phyloP scores from a whole-genome alignment of 1,284 basidiomycete species.

The Dichomitus squalens region DNA sequence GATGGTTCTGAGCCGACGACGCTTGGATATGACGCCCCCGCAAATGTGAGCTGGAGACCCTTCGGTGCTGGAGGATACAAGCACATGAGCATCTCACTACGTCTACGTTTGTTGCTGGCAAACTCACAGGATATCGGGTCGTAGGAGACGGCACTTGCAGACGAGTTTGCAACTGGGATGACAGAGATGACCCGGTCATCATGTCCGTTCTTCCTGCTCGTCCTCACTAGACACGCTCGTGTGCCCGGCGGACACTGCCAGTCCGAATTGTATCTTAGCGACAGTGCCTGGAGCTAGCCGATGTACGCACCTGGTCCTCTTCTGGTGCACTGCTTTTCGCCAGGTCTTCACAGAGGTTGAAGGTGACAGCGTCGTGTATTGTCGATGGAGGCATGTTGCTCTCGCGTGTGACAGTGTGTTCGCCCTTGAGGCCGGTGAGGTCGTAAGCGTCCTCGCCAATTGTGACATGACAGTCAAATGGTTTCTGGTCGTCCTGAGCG shows the following conservation, averaged over 20 bases:
- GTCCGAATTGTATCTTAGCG: slow-evolving; percentile 9
- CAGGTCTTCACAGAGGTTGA: slow-evolving; percentile 62
- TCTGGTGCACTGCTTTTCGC: slow-evolving; percentile 47
- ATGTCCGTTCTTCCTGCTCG: slow-evolving; percentile 57
- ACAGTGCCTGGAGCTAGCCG: background rate
- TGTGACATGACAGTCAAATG: slow-evolving; percentile 58
- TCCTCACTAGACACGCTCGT: slow-evolving; percentile 69
- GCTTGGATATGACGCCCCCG: slow-evolving; percentile 62
- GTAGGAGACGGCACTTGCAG: slow-evolving; percentile 43
- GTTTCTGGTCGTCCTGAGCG: slow-evolving; percentile 39
- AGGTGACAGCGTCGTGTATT: slow-evolving; percentile 40
- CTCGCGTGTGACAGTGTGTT: slow-evolving; percentile 44
- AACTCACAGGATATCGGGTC: slow-evolving; percentile 44
- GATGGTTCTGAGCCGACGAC: slow-evolving; percentile 37
- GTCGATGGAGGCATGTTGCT: slow-evolving; percentile 42
- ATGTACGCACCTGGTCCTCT: slow-evolving; percentile 66
- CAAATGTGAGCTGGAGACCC: slow-evolving; percentile 59
- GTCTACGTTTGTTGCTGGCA: background rate
- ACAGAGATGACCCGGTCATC: slow-evolving; percentile 64
- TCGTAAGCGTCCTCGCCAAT: slow-evolving; percentile 57
- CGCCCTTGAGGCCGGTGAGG: slow-evolving; percentile 53
- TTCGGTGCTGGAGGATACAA: slow-evolving; percentile 40
- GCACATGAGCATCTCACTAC: background rate
- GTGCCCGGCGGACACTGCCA: slow-evolving; percentile 67
- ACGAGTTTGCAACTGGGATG: slow-evolving; percentile 61